Conservation (phyloP, 1,284 basidiomycete genomes). For the Puccinia polysora region DNA sequence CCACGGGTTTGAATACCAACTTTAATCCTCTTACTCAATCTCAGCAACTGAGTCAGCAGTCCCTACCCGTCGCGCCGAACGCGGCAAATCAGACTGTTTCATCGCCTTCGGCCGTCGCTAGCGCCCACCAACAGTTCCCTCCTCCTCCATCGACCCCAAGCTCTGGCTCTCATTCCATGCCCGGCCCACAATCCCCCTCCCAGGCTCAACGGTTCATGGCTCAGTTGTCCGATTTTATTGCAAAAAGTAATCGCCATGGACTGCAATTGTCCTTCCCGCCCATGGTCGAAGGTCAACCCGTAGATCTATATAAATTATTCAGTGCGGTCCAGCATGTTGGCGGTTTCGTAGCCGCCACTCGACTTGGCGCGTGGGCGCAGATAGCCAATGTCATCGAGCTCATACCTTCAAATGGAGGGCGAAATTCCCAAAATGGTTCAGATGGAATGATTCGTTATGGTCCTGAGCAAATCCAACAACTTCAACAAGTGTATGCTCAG, state of each 20-base stretch:
- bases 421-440: slow-evolving; percentile 2
- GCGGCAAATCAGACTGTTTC: slow-evolving; percentile 3
- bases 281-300: slow-evolving; percentile 20
- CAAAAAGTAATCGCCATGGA: slow-evolving; percentile 1
- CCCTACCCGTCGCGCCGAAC: background rate
- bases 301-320: slow-evolving; percentile 29
- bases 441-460: slow-evolving; percentile 1
- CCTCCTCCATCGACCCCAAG: slow-evolving; percentile 3
- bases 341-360: slow-evolving; percentile 5
- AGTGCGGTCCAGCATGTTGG: slow-evolving; percentile 7
- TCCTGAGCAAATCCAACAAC: slow-evolving; percentile 34
- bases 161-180: background rate
- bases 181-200: slow-evolving; percentile 24
- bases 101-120: slow-evolving; percentile 10
- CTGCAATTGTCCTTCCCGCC: slow-evolving; percentile 30
- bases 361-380: slow-evolving; percentile 16
- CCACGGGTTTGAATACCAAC: background rate
- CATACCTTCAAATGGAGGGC: slow-evolving; percentile 8
- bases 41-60: slow-evolving; percentile 5
- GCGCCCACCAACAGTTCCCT: background rate
- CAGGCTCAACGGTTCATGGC: slow-evolving; percentile 17
- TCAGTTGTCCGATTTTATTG: slow-evolving; percentile 22
- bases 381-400: slow-evolving; percentile 27
- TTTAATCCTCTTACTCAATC: slow-evolving; percentile 8
- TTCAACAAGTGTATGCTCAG: slow-evolving; percentile 32